A percentile compares a stretch with the other conserved stretches of the same genome.
These are phyloP conservation scores for Selaginella moellendorffii DNA, from an alignment of 75 land plant species.

Conservation along the genomic window DNA sequence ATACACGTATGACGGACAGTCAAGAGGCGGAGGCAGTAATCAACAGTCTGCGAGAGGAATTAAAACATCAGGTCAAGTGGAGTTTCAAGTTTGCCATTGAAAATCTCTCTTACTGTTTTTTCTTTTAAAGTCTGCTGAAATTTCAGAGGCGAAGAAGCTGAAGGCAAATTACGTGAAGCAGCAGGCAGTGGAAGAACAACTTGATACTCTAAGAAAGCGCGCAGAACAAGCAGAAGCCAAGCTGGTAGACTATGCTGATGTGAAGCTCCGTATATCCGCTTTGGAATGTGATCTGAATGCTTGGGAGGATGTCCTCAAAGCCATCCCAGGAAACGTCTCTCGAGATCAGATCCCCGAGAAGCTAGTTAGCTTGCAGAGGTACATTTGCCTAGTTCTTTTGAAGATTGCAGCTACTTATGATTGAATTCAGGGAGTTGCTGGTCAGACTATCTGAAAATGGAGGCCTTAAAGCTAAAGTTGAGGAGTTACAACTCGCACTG, in stretches of 20 bases:
- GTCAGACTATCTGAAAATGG: constrained; percentile 40
- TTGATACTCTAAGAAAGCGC: constrained; percentile 53
- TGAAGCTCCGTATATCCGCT: constrained; percentile 31
- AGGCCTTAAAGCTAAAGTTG: constrained; percentile 38
- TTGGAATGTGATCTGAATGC: constrained; percentile 48
- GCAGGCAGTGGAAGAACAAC: constrained; percentile 66
- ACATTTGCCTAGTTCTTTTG: not conserved
- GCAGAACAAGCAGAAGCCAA: constrained; percentile 71
- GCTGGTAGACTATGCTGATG: constrained; percentile 33
- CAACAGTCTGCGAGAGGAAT: not conserved
- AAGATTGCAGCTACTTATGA: not conserved
- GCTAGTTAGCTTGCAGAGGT: constrained; percentile 11
- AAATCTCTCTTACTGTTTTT: not conserved
- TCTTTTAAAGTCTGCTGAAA: constrained; percentile 70
- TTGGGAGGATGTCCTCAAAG: constrained; percentile 44
- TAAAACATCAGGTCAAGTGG: not conserved
- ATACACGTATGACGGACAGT: not conserved
- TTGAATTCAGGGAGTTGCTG: constrained; percentile 40
- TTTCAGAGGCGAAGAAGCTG: constrained; percentile 70
- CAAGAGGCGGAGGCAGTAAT: not conserved
- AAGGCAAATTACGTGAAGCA: constrained; percentile 46
- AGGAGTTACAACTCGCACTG: constrained; percentile 42
- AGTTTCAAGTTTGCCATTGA: not conserved
- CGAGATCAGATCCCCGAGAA: constrained; percentile 52
- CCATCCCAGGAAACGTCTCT: constrained; percentile 57